Evolutionary conservation across 192 early-diverging fungal species (phyloP).

Genomic region (Jimgerdemannia flammicorona): DNA sequence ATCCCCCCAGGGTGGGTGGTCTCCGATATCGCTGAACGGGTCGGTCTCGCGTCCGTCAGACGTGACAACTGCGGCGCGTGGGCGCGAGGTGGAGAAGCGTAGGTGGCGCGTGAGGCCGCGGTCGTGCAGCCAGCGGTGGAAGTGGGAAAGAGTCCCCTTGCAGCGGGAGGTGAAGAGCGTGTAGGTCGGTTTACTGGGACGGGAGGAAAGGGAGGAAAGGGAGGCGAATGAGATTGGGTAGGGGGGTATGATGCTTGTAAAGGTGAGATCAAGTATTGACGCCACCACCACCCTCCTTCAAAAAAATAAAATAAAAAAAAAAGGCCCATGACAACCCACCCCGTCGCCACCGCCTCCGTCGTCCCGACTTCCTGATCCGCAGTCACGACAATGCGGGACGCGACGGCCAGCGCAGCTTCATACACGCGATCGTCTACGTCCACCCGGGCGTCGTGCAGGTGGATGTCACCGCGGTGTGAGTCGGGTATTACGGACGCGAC

Average conservation of each 20-base stretch:
- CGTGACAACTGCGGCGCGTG: background rate
- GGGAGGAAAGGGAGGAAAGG: background rate
- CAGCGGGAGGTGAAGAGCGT: background rate
- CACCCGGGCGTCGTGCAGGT: background rate
- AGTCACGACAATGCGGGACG: background rate
- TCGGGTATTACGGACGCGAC: background rate
- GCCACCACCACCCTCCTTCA: background rate
- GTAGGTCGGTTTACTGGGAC: background rate
- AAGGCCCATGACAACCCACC: background rate
- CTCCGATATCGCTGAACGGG: background rate
- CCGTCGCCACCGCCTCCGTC: background rate
- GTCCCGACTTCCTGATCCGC: background rate
- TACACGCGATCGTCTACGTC: background rate
- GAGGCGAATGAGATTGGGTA: background rate
- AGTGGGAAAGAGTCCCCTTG: background rate
- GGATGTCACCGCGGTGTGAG: background rate
- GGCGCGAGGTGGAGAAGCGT: background rate
- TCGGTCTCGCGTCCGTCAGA: background rate
- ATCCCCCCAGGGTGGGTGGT: background rate
- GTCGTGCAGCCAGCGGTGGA: background rate
- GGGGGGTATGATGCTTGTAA: background rate
- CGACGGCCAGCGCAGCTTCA: background rate
- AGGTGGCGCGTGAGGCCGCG: background rate
- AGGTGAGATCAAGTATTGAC: background rate
- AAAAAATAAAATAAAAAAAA: background rate